Evolutionary conservation across 805 yeast genomes (phyloP).

Genomic region (Lipomyces sp.): DNA sequence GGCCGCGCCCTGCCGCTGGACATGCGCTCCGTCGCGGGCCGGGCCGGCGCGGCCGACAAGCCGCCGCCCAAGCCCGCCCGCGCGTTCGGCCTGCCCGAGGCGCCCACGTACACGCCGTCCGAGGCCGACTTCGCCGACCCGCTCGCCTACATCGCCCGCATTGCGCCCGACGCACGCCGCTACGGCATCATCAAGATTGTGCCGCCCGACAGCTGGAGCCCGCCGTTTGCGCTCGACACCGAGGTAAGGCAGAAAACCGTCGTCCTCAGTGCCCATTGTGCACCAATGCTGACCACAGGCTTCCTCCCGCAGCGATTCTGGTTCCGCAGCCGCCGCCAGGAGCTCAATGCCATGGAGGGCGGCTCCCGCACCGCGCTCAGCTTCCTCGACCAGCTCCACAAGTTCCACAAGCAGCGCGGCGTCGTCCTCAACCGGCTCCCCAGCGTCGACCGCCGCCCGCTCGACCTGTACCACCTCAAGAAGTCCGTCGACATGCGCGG

Average conservation of each 20-base stretch:
- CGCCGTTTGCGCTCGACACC: slow-evolving; percentile 37
- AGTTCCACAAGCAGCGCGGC: slow-evolving; percentile 36
- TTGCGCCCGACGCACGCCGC: slow-evolving; percentile 49
- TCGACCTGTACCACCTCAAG: slow-evolving; percentile 37
- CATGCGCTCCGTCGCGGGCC: slow-evolving; percentile 11
- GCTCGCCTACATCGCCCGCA: slow-evolving; percentile 56
- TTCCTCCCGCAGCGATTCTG: slow-evolving; percentile 29
- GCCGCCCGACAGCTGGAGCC: slow-evolving; percentile 55
- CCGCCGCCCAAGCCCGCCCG: slow-evolving; percentile 20
- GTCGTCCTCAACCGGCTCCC: slow-evolving; percentile 31
- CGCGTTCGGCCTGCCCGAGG: slow-evolving; percentile 40
- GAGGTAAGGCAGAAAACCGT: slow-evolving; percentile 23
- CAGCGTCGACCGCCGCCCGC: slow-evolving; percentile 29
- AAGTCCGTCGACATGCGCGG: slow-evolving; percentile 33
- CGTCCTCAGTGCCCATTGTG: not conserved
- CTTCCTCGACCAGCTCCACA: slow-evolving; percentile 37
- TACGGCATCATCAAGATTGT: slow-evolving; percentile 75
- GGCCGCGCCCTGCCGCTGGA: slow-evolving; percentile 16
- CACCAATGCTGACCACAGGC: not conserved
- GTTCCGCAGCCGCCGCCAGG: slow-evolving; percentile 39
- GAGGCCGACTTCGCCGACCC: slow-evolving; percentile 61
- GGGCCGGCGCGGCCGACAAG: slow-evolving; percentile 1
- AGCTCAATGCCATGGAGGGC: slow-evolving; percentile 38
- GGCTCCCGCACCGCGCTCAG: slow-evolving; percentile 36
- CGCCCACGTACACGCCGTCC: slow-evolving; percentile 60